A percentile compares a stretch with the other conserved stretches of the same genome.
These are phyloP conservation scores for Tieghemostelium lacteum DNA, from an alignment of 78 protist species.

Conservation along the genomic window DNA sequence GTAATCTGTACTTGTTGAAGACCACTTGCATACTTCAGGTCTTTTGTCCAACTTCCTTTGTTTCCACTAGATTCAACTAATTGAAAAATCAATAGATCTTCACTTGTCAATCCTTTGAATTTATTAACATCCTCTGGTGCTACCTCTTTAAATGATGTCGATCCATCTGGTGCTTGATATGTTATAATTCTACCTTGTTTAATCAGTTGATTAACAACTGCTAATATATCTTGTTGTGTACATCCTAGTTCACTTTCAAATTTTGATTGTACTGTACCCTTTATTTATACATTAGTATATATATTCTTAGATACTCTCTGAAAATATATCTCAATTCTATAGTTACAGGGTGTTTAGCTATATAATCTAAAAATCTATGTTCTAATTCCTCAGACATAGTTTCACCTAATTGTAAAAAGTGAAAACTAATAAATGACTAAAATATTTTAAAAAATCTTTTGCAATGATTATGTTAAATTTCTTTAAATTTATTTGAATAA, in stretches of 20 bases:
- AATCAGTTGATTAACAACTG: slow-evolving; percentile 33
- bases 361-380: slow-evolving; percentile 36
- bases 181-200: slow-evolving; percentile 46
- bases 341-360: slow-evolving; percentile 12
- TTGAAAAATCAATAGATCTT: slow-evolving; percentile 80
- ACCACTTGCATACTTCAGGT: slow-evolving; percentile 38
- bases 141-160: slow-evolving; percentile 31
- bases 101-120: slow-evolving; percentile 54
- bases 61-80: slow-evolving; percentile 42
- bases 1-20: slow-evolving; percentile 79
- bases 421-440: too few relatives aligned
- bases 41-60: slow-evolving; percentile 81
- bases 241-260: slow-evolving; percentile 20
- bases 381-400: slow-evolving; percentile 70
- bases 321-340: not conserved
- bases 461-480: too few relatives aligned
- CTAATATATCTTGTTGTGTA: not conserved
- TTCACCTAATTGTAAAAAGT: too few relatives aligned
- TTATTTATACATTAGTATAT: not conserved
- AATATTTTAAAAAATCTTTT: too few relatives aligned
- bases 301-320: not conserved
- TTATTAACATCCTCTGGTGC: not conserved
- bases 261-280: slow-evolving; percentile 33
- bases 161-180: slow-evolving; percentile 42
- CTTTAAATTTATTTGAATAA: too few relatives aligned